These are phyloP conservation scores for Phytophthora vignae DNA, from an alignment of 352 stramenopile genomes.

Conservation along the genomic window DNA sequence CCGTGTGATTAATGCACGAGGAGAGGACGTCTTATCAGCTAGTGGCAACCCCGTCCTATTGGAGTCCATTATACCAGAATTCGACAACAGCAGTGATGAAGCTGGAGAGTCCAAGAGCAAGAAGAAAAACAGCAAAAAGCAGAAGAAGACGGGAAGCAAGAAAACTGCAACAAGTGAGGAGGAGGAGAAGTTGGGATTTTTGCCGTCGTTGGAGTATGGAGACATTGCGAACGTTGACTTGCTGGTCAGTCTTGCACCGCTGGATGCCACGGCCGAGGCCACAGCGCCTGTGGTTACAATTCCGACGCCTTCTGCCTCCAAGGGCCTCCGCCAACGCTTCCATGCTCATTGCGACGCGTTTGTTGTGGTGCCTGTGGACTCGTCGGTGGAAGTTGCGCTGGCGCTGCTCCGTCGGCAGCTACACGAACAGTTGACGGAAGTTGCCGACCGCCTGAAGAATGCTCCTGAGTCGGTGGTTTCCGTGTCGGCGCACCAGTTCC, in stretches of 20 bases:
- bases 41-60: constrained; percentile 15
- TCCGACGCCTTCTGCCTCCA: constrained; percentile 28
- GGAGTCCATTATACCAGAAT: constrained; percentile 16
- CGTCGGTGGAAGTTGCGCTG: constrained; percentile 16
- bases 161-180: constrained; percentile 35
- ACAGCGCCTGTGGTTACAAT: constrained; percentile 47
- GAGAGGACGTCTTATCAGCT: constrained; percentile 29
- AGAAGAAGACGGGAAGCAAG: constrained; percentile 39
- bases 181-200: constrained; percentile 21
- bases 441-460: constrained; percentile 31
- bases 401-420: constrained; percentile 35
- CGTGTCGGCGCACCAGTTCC: constrained; percentile 55
- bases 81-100: constrained; percentile 16
- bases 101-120: constrained; percentile 25
- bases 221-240: constrained; percentile 59
- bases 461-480: constrained; percentile 6
- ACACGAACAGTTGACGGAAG: constrained; percentile 36
- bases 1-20: constrained; percentile 43
- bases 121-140: constrained; percentile 40
- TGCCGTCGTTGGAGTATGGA: constrained; percentile 64
- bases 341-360: constrained; percentile 51
- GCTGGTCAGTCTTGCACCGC: constrained; percentile 45
- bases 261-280: constrained; percentile 9
- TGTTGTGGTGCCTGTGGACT: constrained; percentile 44
- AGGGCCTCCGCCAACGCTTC: constrained; percentile 13